Base-by-base conservation (phyloP, 2,329 filamentous ascomycete genomes). In the Alternaria sp. region DNA sequence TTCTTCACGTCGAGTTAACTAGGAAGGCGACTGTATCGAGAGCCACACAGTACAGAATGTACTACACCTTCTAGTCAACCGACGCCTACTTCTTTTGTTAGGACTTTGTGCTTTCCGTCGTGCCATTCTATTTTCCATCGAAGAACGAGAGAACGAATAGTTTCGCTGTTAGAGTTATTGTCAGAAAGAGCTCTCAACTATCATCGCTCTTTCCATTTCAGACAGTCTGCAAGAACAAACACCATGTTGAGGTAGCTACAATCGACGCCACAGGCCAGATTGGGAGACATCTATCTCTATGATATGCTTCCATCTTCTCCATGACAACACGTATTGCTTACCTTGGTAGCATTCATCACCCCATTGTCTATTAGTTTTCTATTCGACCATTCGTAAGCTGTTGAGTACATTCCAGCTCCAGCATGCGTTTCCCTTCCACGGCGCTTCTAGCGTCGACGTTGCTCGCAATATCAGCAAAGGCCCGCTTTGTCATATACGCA, bases 401-500 rank as follows among this genome's bases (percentile, higher is more conserved):
- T 15, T 36, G 6, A 23, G 17, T 25, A 51, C 17, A 12, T 25
- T 32, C 15, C 45, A 54, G 17, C 11, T 45, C n/a, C 36, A 74
- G 51, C 32, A 77, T 77, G 74, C 72, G 54, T 55, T 49, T 72
- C 57, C 63, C 61, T 10, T 52, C 65, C 30, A 49, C 61, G 54
- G 52, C 66, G 30, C 57, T 72, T 17, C 45, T 73, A 8, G 59
- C 68, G 54, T 58, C 69, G 4, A 45, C 50, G 11, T 19, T 73
- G 1, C 60, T 75, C 12, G 59, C 64, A 2, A 59, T 61, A 54
- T 59, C 65, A 36, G 66, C 67, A 40, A 65, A 25, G 40, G 74
- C 69, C 61, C 73, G 75, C 13, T 78, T 77, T 61, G 51, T 76
- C 6, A 76, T 79, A 51, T 79, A 78, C 52, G 69, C 70, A 9